Evolutionary conservation across 2,329 filamentous ascomycete genomes (phyloP), one percentile per base, ranked within the genome.

Genomic region (Periconia sp.): DNA sequence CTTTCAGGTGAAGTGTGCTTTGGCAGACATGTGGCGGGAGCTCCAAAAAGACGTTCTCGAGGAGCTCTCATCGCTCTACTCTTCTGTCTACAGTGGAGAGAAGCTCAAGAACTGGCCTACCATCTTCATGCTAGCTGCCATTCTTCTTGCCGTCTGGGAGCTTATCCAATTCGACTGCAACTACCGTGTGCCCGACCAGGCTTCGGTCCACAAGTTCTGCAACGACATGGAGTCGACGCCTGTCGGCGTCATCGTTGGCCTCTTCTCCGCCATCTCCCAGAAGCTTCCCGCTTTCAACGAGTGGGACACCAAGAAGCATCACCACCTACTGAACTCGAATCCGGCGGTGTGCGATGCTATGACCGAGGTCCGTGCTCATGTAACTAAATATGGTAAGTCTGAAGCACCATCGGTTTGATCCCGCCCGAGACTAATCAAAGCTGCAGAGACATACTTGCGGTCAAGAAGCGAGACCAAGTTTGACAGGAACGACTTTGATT

Each of bases 81-180:
- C 90, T n/a, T 95, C 91, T 53, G 92, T 97, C 31, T 97, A 97
- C 80, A 95, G 88, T 61, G 92, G 92, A 46, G 92, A 96, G 71
- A 92, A 95, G 73, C 83, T 96, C 59, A 96, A 96, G 84, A 95
- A 96, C 77, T 97, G 92, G 92, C 92, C 92, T 2, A 96, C 92
- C 35, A 97, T 97, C 69, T 97, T 96, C 80, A 95, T 97, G 83
- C 80, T 96, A 42, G 92, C 92, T 8, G 92, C 89, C 4, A 94
- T 97, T 52, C 83, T 97, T 23, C 80, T 97, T 34, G 89, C 89
- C 9, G 90, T 97, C 15, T 97, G 92, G 92, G 92, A 97, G 71
- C 88, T 96, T 80, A 96, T 97, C 85, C 92, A 97, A 71, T 97
- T 96, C 66, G 92, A 97, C 75, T 95, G 89, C 79, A 89, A 96